Base-by-base conservation (phyloP, 2,329 filamentous ascomycete genomes). In the Botrytis galanthina region DNA sequence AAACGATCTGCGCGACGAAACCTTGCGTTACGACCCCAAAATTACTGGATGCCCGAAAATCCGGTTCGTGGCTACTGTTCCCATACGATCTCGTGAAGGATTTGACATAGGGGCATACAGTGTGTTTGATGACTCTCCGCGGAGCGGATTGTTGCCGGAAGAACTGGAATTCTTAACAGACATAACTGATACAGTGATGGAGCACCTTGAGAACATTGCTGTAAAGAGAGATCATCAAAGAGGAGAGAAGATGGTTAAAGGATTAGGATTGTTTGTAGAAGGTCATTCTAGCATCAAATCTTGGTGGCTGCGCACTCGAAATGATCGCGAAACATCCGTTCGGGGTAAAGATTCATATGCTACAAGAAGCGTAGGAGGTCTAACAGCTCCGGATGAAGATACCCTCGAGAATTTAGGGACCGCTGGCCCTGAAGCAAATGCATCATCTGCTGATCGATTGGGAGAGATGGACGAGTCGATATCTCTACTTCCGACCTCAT, bases 201-300 rank as follows among this genome's bases (percentile, higher is more conserved):
- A 89, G 54, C 89, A 91, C 74, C 79, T 92, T 14, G 88, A 89
- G 81, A 87, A 84, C 83, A 87, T 83, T 66, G 84, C 85, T 77
- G 86, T 82, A 74, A 85, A 81, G 72, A 86, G 85, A 74, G 87
- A 71, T 20, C 72, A 73, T 14, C 57, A 61, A 29, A 57, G 72
- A 54, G 68, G 72, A 20, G 68, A 72, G 46, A 73, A 72, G n/a
- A 73, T 73, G 72, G 72, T 73, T 6, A 73, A 71, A 39, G 68
- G 72, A 7, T 60, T 72, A 22, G 72, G 72, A 44, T 48, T 73
- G 22, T 73, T 71, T 48, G 68, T 73, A 12, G 72, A 73, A 72
- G 72, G 72, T 0, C 48, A 61, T 20, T 72, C 68, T 42, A 73
- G 69, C 37, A 44, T 73, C 14, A 60, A 61, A 8, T 78, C 22